Percentiles rank a stretch among this genome's conserved stretches.
These are phyloP conservation scores for Suillus brevipes DNA, from an alignment of 768 basidiomycete species.

Conservation along the genomic window DNA sequence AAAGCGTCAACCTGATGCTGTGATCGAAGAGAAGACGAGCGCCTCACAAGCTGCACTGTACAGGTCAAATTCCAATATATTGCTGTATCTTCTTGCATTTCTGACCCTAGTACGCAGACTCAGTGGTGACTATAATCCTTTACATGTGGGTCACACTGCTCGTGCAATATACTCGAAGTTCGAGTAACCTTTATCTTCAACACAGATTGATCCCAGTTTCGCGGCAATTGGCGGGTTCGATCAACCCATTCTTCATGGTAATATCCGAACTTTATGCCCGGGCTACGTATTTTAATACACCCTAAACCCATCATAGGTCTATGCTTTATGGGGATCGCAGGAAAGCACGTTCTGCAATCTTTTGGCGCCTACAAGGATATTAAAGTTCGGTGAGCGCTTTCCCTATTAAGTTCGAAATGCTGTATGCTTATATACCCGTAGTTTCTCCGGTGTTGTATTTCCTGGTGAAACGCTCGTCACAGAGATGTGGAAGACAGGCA, in stretches of 20 bases:
- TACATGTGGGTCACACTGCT: constrained; percentile 59
- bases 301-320: constrained; percentile 47
- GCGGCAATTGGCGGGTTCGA: constrained; percentile 95
- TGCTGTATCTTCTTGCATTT: constrained; percentile 1
- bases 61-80: constrained; percentile 49
- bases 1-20: constrained; percentile 79
- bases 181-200: neutral
- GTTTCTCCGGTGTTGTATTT: constrained; percentile 88
- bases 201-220: constrained; percentile 86
- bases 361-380: constrained; percentile 89
- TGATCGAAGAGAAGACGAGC: constrained; percentile 85
- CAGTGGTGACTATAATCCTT: constrained; percentile 89
- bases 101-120: constrained; percentile 45
- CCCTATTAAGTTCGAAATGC: neutral
- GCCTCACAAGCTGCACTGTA: constrained; percentile 87
- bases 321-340: constrained; percentile 90
- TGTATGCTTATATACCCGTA: constrained; percentile 25
- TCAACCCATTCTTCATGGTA: constrained; percentile 80
- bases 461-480: constrained; percentile 96
- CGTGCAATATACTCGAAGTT: neutral
- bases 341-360: constrained; percentile 86
- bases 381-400: constrained; percentile 76
- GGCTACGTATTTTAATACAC: constrained; percentile 1
- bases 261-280: neutral
- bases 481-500: constrained; percentile 97